Percentiles rank a stretch among this genome's conserved stretches.
Conservation (phyloP, 306 rosid species). For the Fagus crenata region DNA sequence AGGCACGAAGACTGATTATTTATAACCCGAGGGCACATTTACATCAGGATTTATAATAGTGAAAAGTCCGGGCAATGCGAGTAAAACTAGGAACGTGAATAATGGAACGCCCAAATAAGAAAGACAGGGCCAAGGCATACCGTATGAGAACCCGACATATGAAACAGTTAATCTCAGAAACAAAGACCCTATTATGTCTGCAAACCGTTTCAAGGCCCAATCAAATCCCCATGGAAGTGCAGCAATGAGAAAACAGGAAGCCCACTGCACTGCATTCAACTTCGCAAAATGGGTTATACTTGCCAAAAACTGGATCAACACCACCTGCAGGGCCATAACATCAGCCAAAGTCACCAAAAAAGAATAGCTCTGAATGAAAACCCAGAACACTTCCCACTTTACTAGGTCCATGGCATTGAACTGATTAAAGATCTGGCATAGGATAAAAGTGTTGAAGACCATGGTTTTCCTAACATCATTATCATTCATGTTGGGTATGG, state of each 20-base stretch:
- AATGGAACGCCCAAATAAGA: conserved; percentile 9
- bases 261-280: conserved; percentile 53
- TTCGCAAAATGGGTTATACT: conserved; percentile 23
- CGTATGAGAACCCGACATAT: too few species aligned
- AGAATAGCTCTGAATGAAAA: conserved; percentile 29
- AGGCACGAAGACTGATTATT: neutral
- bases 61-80: conserved; percentile 18
- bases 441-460: conserved; percentile 53
- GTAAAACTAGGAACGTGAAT: conserved; percentile 28
- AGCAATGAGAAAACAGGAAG: conserved; percentile 43
- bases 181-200: neutral
- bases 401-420: conserved; percentile 42
- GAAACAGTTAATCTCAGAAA: neutral
- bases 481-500: conserved; percentile 13
- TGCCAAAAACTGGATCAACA: conserved; percentile 42
- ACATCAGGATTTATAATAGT: conserved; percentile 1
- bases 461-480: conserved; percentile 36
- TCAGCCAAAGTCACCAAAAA: conserved; percentile 39
- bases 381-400: conserved; percentile 28
- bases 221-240: conserved; percentile 38
- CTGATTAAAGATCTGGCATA: conserved; percentile 57
- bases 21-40: neutral
- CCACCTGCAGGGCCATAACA: conserved; percentile 43
- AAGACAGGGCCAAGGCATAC: conserved; percentile 5
- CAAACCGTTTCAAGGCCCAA: conserved; percentile 23